These are phyloP conservation scores for Prunus dulcis DNA, from an alignment of 306 rosid species.

Conservation along the genomic window DNA sequence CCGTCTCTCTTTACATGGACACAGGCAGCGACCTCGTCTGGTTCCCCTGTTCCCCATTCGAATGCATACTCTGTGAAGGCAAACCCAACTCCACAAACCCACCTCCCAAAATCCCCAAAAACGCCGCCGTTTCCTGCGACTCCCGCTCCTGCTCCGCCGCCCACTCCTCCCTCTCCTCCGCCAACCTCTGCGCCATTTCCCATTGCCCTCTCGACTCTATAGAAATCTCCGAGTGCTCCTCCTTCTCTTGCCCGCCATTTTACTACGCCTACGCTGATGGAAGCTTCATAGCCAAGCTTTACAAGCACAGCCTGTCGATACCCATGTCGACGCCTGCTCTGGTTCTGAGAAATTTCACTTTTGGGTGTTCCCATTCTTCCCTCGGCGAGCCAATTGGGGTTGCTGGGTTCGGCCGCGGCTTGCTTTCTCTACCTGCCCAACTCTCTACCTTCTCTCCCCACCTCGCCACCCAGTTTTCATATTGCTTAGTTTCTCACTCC, in stretches of 20 bases:
- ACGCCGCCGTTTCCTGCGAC: slow-evolving; percentile 51
- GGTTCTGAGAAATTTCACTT: slow-evolving; percentile 62
- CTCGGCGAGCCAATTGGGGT: slow-evolving; percentile 91
- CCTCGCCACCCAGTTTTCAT: slow-evolving; percentile 76
- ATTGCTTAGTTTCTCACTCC: slow-evolving; percentile 85
- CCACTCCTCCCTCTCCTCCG: slow-evolving; percentile 47
- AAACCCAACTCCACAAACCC: slow-evolving; percentile 41
- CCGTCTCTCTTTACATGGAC: slow-evolving; percentile 85
- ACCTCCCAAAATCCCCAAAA: slow-evolving; percentile 39
- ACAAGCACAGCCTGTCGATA: slow-evolving; percentile 38
- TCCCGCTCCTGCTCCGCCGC: slow-evolving; percentile 73
- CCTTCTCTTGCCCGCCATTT: slow-evolving; percentile 67
- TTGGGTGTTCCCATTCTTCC: slow-evolving; percentile 84
- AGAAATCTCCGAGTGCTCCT: slow-evolving; percentile 66
- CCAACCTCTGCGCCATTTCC: slow-evolving; percentile 81
- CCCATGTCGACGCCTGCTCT: slow-evolving; percentile 47
- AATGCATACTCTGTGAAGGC: slow-evolving; percentile 92
- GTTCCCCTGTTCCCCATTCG: slow-evolving; percentile 91
- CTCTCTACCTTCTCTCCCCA: slow-evolving; percentile 59
- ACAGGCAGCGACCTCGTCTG: slow-evolving; percentile 95
- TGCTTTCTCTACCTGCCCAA: slow-evolving; percentile 75
- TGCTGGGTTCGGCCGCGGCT: slow-evolving; percentile 88
- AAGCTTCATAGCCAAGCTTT: slow-evolving; percentile 70
- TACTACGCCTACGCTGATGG: slow-evolving; percentile 93
- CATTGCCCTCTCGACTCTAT: slow-evolving; percentile 69